Conservation (phyloP, 1,284 basidiomycete genomes). For the Heterobasidion occidentale region DNA sequence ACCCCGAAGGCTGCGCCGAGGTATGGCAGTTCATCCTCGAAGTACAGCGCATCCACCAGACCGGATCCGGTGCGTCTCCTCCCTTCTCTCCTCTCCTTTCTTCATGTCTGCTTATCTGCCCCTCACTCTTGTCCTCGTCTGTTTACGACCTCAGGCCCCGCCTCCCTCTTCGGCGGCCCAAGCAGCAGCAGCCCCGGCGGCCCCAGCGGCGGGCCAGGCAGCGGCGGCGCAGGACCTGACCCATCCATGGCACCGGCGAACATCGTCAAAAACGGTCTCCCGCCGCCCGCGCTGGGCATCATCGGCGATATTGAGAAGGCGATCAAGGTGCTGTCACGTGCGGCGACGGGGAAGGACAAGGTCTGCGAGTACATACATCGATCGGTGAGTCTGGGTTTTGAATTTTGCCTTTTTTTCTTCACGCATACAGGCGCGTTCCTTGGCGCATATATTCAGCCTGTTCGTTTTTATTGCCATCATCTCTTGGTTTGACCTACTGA, state of each 20-base stretch:
- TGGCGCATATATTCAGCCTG: neutral
- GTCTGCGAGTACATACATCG: slow-evolving; percentile 78
- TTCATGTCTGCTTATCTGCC: neutral
- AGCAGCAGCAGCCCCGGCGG: no score
- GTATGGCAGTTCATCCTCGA: slow-evolving; percentile 97
- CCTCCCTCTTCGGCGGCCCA: no score
- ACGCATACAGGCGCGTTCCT: neutral
- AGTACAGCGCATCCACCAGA: slow-evolving; percentile 77
- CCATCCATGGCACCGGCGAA: slow-evolving; percentile 43
- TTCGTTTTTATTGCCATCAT: neutral
- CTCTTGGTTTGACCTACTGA: no score
- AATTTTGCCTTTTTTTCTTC: neutral
- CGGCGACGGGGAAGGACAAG: slow-evolving; percentile 64
- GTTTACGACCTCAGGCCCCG: slow-evolving; percentile 30
- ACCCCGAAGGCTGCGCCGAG: slow-evolving; percentile 91
- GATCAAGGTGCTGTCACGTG: slow-evolving; percentile 63
- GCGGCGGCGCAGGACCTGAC: slow-evolving; percentile 40
- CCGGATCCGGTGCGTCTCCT: slow-evolving; percentile 28
- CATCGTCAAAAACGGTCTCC: slow-evolving; percentile 65
- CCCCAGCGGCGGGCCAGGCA: no score
- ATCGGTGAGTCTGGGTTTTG: slow-evolving; percentile 39
- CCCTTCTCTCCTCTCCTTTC: slow-evolving; percentile 7
- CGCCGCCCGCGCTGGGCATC: slow-evolving; percentile 61
- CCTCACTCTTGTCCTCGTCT: slow-evolving; percentile 26
- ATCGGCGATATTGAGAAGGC: slow-evolving; percentile 72